These are phyloP conservation scores for Balamuthia mandrillaris DNA, from an alignment of 208 protist genomes.

Conservation along the genomic window DNA sequence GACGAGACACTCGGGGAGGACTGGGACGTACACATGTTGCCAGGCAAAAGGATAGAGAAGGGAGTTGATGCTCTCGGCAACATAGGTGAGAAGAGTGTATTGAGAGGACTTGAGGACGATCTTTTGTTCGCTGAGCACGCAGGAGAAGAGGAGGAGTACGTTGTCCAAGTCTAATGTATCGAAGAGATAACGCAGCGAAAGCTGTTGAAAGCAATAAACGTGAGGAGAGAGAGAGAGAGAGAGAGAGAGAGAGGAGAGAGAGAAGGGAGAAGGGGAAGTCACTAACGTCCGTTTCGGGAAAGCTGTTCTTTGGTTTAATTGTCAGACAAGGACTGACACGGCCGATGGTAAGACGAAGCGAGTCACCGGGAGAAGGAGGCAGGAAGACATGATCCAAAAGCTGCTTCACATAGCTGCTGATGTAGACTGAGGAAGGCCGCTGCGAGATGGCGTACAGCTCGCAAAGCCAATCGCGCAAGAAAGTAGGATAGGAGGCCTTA, in stretches of 20 bases:
- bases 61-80: slow-evolving; percentile 37
- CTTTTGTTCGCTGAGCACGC: slow-evolving; percentile 41
- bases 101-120: slow-evolving; percentile 45
- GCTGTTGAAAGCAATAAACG: neutral
- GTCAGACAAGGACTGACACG: neutral
- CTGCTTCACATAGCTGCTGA: neutral
- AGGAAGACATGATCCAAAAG: neutral
- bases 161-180: slow-evolving; percentile 42
- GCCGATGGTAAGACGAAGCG: neutral
- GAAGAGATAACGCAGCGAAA: slow-evolving; percentile 45
- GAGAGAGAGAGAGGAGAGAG: neutral
- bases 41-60: slow-evolving; percentile 65
- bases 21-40: slow-evolving; percentile 63
- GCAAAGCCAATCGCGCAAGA: slow-evolving; percentile 25
- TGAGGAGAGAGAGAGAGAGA: neutral
- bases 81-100: slow-evolving; percentile 47
- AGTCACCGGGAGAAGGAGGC: neutral
- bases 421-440: neutral
- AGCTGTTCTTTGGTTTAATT: neutral
- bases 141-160: slow-evolving; percentile 39
- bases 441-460: neutral
- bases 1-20: slow-evolving; percentile 40
- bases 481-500: neutral
- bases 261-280: neutral
- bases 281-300: neutral